Percentiles rank a stretch among this genome's conserved stretches.
Evolutionary conservation across 805 yeast species (phyloP).

Genomic region (Saccharomyces paradoxus): DNA sequence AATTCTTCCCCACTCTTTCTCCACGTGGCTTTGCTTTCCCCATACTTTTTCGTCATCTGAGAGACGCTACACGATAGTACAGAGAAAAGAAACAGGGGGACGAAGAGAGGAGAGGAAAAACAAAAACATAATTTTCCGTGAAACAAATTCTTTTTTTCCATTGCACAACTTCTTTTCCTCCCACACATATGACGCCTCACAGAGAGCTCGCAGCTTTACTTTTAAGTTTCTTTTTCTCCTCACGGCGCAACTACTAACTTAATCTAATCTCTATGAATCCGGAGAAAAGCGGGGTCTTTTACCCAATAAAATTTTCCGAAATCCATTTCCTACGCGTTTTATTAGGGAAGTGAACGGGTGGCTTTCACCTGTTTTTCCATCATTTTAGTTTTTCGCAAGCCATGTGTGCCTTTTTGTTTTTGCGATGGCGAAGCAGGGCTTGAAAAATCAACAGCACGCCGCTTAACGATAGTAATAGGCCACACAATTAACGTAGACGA

Average conservation of each 20-base stretch:
- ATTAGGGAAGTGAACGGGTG: background rate
- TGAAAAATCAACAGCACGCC: background rate
- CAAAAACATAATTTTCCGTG: background rate
- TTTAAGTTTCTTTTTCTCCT: background rate
- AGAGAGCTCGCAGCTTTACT: background rate
- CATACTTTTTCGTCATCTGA: background rate
- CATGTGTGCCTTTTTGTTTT: background rate
- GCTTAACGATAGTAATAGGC: background rate
- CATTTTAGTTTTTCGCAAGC: background rate
- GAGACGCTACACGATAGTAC: background rate
- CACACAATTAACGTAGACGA: background rate
- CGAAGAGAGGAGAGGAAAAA: background rate
- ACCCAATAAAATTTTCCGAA: background rate
- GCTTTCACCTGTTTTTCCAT: background rate
- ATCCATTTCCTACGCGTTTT: background rate
- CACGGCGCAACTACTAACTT: background rate
- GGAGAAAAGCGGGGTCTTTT: background rate
- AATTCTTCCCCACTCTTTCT: background rate
- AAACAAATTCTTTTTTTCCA: background rate
- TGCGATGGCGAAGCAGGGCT: background rate
- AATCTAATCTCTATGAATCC: background rate
- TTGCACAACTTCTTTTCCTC: background rate
- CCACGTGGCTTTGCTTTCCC: background rate
- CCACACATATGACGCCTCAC: background rate
- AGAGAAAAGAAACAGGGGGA: background rate